Percentiles rank a stretch among this genome's conserved stretches.
Conservation (phyloP, 2,329 filamentous ascomycete species). For the Fusarium sp. region DNA sequence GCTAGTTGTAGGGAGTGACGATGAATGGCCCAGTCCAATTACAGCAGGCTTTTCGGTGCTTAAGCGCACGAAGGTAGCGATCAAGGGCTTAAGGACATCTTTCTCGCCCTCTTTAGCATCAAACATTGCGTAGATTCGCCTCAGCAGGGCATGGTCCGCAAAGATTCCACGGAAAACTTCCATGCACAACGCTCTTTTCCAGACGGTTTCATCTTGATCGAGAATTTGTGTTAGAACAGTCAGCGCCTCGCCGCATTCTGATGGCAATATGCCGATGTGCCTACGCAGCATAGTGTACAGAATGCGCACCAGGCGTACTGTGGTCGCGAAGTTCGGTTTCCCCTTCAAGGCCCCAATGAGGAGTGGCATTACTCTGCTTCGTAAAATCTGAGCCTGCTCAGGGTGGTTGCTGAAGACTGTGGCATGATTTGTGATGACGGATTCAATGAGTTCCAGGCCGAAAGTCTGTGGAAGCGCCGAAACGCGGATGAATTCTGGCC, state of each 20-base stretch:
- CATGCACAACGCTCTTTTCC: conserved; percentile 91
- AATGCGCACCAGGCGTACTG: conserved; percentile 82
- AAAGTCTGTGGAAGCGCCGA: conserved; percentile 82
- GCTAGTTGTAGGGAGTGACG: conserved; percentile 76
- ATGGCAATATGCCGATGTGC: conserved; percentile 76
- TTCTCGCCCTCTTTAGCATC: conserved; percentile 77
- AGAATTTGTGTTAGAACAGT: conserved; percentile 84
- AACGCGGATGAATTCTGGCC: conserved; percentile 82
- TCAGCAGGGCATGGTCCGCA: conserved; percentile 77
- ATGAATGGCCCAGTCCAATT: conserved; percentile 89
- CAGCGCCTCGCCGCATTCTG: conserved; percentile 84
- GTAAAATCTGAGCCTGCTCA: conserved; percentile 82
- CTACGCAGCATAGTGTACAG: conserved; percentile 81
- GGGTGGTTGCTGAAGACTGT: conserved; percentile 78
- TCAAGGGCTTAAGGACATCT: conserved; percentile 80
- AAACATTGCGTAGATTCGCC: conserved; percentile 82
- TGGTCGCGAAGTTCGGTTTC: conserved; percentile 80
- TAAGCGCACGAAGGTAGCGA: conserved; percentile 88
- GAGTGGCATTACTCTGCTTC: conserved; percentile 81
- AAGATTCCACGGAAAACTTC: conserved; percentile 90
- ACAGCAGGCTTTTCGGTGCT: conserved; percentile 89
- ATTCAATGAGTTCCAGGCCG: conserved; percentile 90
- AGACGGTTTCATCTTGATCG: conserved; percentile 82
- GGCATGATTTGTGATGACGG: conserved; percentile 86
- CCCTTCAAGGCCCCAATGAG: conserved; percentile 81